These are phyloP conservation scores for Brasilioporus rufonigricans DNA, from an alignment of 768 basidiomycete genomes.

Conservation along the genomic window DNA sequence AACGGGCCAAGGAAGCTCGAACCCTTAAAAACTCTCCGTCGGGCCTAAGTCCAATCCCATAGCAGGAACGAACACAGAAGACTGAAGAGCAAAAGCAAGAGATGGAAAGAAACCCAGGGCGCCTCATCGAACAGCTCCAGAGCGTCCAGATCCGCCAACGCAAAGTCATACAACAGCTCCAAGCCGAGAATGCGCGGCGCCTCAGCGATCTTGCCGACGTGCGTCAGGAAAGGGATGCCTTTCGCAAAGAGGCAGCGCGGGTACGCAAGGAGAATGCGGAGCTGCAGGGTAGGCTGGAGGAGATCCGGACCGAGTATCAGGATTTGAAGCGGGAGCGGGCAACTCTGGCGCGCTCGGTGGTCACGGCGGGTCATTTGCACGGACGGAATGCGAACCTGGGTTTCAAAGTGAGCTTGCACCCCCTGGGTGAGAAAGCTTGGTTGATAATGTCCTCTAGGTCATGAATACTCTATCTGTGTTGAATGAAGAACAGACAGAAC, in stretches of 20 bases:
- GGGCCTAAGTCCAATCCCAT: background rate
- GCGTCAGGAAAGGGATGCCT: conserved; percentile 28
- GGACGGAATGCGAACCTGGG: background rate
- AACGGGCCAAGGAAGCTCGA: background rate
- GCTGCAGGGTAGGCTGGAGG: conserved; percentile 20
- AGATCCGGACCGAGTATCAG: conserved; percentile 14
- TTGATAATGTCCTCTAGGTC: conserved; percentile 1
- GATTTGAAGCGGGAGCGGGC: conserved; percentile 25
- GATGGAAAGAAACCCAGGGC: conserved; percentile 8
- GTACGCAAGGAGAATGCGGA: conserved; percentile 22
- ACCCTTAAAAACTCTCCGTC: background rate
- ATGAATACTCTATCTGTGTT: conserved; percentile 1
- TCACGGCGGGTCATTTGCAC: background rate
- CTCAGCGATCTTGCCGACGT: conserved; percentile 26
- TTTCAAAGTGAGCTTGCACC: conserved; percentile 8
- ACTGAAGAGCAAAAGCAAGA: background rate
- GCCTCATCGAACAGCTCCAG: conserved; percentile 28
- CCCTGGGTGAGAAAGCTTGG: background rate
- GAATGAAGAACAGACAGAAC: conserved; percentile 3
- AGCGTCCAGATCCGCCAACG: conserved; percentile 23
- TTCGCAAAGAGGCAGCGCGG: conserved; percentile 20
- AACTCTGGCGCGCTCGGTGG: conserved; percentile 11
- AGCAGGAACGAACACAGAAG: background rate
- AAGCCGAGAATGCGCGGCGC: conserved; percentile 23
- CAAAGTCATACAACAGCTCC: conserved; percentile 25